These are phyloP conservation scores for Blastomyces silverae DNA, from an alignment of 2,329 filamentous ascomycete species.

Conservation along the genomic window DNA sequence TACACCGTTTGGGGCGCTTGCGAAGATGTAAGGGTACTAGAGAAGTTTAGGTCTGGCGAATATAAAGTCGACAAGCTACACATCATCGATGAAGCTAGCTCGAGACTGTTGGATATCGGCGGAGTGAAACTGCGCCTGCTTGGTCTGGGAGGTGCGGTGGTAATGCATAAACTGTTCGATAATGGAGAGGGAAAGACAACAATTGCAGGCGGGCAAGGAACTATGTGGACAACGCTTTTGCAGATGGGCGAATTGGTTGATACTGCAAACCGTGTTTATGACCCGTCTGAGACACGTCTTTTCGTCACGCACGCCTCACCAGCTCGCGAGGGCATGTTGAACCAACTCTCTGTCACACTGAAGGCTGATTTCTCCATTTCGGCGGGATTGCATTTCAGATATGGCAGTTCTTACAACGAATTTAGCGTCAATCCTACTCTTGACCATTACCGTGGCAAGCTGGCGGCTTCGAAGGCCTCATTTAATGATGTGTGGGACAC, in stretches of 20 bases:
- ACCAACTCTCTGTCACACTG: constrained; percentile 92
- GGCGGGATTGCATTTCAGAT: constrained; percentile 94
- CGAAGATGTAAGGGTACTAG: constrained; percentile 92
- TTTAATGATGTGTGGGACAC: constrained; percentile 99
- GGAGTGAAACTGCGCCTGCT: constrained; percentile 93
- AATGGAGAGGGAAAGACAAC: constrained; percentile 97
- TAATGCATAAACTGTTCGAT: constrained; percentile 99
- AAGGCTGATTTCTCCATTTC: constrained; percentile 99
- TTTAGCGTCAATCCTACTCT: constrained; percentile 98
- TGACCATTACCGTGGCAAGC: constrained; percentile 96
- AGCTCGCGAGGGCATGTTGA: constrained; percentile 89
- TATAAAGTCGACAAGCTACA: constrained; percentile 97
- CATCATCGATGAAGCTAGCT: constrained; percentile 97
- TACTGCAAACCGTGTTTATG: constrained; percentile 95
- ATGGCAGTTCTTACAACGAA: constrained; percentile 98
- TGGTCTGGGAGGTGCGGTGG: constrained; percentile 88
- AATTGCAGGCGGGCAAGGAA: constrained; percentile 95
- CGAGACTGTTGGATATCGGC: constrained; percentile 86
- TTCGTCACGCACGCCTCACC: constrained; percentile 97
- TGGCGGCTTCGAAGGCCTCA: constrained; percentile 93
- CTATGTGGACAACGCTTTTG: constrained; percentile 97
- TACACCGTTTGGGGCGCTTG: constrained; percentile 99
- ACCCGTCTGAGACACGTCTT: constrained; percentile 92
- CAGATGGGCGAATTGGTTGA: constrained; percentile 98
- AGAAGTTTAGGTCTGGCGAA: constrained; percentile 94